phyloP scores from a whole-genome alignment of 768 basidiomycete species.

The Suillus sp. region DNA sequence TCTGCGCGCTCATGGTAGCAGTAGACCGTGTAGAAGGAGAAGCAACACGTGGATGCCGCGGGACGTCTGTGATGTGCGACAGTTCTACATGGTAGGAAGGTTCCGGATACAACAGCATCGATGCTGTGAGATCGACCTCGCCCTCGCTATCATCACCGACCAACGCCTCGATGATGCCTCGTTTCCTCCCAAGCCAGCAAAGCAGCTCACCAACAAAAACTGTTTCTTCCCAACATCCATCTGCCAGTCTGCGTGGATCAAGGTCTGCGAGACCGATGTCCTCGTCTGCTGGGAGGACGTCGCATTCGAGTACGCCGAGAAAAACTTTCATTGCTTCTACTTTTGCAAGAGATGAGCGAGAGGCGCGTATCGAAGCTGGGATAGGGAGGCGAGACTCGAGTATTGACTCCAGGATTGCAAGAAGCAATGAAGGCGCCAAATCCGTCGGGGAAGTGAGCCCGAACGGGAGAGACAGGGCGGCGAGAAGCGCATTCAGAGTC shows the following conservation, averaged over 20 bases:
- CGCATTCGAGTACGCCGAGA: slow-evolving; percentile 69
- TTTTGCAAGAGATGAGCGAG: slow-evolving; percentile 42
- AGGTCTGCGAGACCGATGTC: slow-evolving; percentile 67
- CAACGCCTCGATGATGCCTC: slow-evolving; percentile 34
- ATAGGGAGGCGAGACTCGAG: slow-evolving; percentile 57
- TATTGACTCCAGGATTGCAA: slow-evolving; percentile 69
- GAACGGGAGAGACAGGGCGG: slow-evolving; percentile 46
- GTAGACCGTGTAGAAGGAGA: slow-evolving; percentile 39
- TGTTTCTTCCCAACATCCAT: slow-evolving; percentile 68
- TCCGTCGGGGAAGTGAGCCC: slow-evolving; percentile 54
- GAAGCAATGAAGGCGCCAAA: slow-evolving; percentile 70
- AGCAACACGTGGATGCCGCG: slow-evolving; percentile 34
- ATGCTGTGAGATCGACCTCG: slow-evolving; percentile 27
- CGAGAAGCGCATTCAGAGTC: slow-evolving; percentile 49
- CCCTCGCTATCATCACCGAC: slow-evolving; percentile 19
- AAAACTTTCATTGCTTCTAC: slow-evolving; percentile 74
- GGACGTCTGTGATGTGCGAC: slow-evolving; percentile 32
- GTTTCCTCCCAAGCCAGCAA: slow-evolving; percentile 64
- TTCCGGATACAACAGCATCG: slow-evolving; percentile 30
- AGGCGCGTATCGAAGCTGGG: slow-evolving; percentile 34
- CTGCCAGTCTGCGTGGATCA: slow-evolving; percentile 65
- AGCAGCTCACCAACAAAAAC: slow-evolving; percentile 65
- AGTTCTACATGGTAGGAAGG: slow-evolving; percentile 12
- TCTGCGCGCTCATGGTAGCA: slow-evolving; percentile 35
- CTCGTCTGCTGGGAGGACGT: slow-evolving; percentile 55